Percentiles rank a stretch among this genome's conserved stretches.
Conservation (phyloP, 495 filamentous ascomycete species). For the Aspergillus saccharolyticus region DNA sequence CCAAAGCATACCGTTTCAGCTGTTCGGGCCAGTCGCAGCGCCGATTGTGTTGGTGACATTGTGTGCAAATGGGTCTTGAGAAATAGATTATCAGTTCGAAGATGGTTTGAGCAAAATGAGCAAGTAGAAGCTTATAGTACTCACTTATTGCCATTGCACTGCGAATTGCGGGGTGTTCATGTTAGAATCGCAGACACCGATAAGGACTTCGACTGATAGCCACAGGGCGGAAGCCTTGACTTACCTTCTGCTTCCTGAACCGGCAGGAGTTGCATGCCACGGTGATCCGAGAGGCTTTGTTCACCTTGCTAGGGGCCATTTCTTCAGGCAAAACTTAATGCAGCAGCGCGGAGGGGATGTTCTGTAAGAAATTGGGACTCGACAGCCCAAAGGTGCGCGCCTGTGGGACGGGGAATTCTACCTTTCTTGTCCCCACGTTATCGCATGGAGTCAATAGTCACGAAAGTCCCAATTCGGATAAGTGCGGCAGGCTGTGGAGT, state of each 20-base stretch:
- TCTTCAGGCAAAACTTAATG: neutral
- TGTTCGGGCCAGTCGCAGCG: constrained; percentile 39
- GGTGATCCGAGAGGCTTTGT: constrained; percentile 28
- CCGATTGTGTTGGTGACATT: constrained; percentile 33
- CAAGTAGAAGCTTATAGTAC: neutral
- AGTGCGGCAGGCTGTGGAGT: neutral
- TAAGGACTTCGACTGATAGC: neutral
- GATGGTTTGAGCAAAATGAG: no score
- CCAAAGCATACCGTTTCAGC: constrained; percentile 27
- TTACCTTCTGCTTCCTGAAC: constrained; percentile 37
- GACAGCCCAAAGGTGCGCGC: neutral
- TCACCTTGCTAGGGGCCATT: constrained; percentile 16
- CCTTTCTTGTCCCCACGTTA: neutral
- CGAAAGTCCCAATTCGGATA: neutral
- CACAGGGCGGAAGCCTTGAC: neutral
- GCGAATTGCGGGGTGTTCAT: constrained; percentile 6
- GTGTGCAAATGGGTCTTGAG: constrained; percentile 31
- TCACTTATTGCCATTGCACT: constrained; percentile 39
- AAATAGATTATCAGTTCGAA: neutral
- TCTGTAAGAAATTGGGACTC: neutral
- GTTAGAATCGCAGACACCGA: neutral
- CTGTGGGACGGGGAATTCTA: neutral
- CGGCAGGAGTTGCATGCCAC: constrained; percentile 36
- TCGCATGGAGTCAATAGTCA: neutral
- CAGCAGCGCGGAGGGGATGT: neutral